Base-by-base conservation (phyloP, 2,329 filamentous ascomycete species). In the Hysterium pulicare region DNA sequence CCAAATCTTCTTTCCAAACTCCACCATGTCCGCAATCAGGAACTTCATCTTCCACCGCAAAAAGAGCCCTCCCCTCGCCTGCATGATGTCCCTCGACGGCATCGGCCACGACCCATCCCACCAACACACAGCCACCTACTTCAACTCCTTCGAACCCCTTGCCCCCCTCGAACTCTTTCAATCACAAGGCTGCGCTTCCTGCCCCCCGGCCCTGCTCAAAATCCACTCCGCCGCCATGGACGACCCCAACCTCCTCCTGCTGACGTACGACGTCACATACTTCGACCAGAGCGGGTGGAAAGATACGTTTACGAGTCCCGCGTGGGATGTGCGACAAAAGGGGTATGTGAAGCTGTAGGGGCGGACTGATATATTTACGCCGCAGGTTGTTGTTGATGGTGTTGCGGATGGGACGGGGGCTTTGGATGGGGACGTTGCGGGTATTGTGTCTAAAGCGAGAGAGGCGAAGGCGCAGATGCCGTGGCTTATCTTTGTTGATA, bases 61-160 rank as follows among this genome's bases (percentile, higher is more conserved):
- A 16, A 31, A 31, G 28, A 31, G 16, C 28, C 28, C 63, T 3
- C 64, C 62, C 0, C 40, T 67, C 23, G 62, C 58, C 20, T 68
- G 64, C 46, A 41, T 55, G 23, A 38, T 65, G 22, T 39, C 48
- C 7, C 51, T 67, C 15, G 61, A 66, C 35, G 22, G 21, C 17
- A 26, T 19, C 16, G 35, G 21, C 33, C 47, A 62, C 19, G 57
- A 66, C 32, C 55, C 57, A 4, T 39, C 42, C 31, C 62, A 67
- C 42, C 38, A 53, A 3, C 62, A 66, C 50, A 65, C 62, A 1
- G 47, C 46, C 3, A 61, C 62, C 6, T 67, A 59, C 40, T 67
- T 66, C 39, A 45, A 66, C 20, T 54, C 61, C 28, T 51, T 65
- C 41, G 56, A 65, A 38, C 54, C 59, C 0, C 56, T 66, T 31